Evolutionary conservation across 345 rosid genomes (phyloP), one percentile per base, ranked within the genome.

Genomic region (Rhodamnia argentea): DNA sequence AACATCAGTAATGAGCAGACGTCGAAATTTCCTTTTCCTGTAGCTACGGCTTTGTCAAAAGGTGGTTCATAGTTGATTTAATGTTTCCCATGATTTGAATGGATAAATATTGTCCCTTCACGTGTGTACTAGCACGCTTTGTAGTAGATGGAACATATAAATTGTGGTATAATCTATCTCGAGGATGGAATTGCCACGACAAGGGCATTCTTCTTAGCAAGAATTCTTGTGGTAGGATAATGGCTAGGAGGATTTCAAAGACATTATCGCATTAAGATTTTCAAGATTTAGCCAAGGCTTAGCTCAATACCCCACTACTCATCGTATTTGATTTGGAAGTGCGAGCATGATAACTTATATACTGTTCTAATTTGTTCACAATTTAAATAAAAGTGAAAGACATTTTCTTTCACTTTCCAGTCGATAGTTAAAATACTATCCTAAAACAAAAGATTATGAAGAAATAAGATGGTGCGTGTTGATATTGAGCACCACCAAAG

Each of bases 261-360:
- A 3, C 7, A 24, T 1, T 4, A 57, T 57, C 5, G 0, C 27
- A 57, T 57, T 24, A 24, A 10, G 0, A 24, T 57, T 23, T 57
- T 0, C 27, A 24, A 57, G 2, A 0, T 11, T 57, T 24, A 57
- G 14, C 0, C 6, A 10, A 57, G 2, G 13, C 1, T 57, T 57
- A 24, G 6, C 24, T 26, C 0, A 11, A 0, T 5, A 58, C 3
- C 27, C 2, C 2, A 58, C 7, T 58, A 24, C 1, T 58, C 7
- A 0, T 58, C 0, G 7, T 58, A 58, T 58, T 58, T 58, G 29
- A 0, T 57, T 57, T 57, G 62, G 1, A 7, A 7, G 8, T 47
- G 1, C 10, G 50, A 47, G 10, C 10, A 47, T 47, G 50, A 7
- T 47, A 47, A 47, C 50, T 47, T 47, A 47, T 47, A 7, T 47